Evolutionary conservation across 2,329 filamentous ascomycete species (phyloP).

Genomic region (Xylaria polymorpha): DNA sequence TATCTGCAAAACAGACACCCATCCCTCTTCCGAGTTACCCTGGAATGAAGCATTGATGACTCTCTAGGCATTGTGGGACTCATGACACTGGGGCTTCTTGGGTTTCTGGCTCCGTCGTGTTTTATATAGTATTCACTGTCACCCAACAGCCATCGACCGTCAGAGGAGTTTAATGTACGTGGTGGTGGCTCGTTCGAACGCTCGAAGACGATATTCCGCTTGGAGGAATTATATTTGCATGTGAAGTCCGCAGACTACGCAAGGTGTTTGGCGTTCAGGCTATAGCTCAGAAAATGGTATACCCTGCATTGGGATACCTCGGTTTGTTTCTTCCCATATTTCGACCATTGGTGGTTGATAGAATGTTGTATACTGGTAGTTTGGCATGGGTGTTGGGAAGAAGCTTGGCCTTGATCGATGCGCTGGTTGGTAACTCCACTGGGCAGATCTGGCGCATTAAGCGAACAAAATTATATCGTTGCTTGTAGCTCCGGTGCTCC

Average conservation of each 20-base stretch:
- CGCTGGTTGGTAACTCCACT: neutral
- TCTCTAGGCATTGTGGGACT: neutral
- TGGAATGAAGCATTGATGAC: slow-evolving; percentile 45
- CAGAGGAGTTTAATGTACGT: neutral
- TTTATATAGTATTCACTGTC: neutral
- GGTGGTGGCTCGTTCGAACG: neutral
- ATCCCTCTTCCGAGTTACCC: slow-evolving; percentile 43
- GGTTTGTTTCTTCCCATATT: neutral
- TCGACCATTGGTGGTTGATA: neutral
- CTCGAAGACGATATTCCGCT: neutral
- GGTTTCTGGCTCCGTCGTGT: neutral
- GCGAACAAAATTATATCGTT: neutral
- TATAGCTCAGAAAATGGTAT: slow-evolving; percentile 16
- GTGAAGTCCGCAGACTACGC: slow-evolving; percentile 9
- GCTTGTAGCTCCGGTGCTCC: neutral
- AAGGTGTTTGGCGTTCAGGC: slow-evolving; percentile 29
- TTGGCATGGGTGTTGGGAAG: neutral
- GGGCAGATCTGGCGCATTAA: neutral
- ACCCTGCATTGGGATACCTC: slow-evolving; percentile 9
- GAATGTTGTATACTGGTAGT: slow-evolving; percentile 10
- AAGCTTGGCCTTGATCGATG: neutral
- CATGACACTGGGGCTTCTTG: neutral
- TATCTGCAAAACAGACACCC: slow-evolving; percentile 43
- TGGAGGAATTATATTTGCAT: slow-evolving; percentile 25
- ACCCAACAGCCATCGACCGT: neutral